Evolutionary conservation across 2,329 filamentous ascomycete genomes (phyloP), one percentile per base, ranked within the genome.

Genomic region (Nemania abortiva): DNA sequence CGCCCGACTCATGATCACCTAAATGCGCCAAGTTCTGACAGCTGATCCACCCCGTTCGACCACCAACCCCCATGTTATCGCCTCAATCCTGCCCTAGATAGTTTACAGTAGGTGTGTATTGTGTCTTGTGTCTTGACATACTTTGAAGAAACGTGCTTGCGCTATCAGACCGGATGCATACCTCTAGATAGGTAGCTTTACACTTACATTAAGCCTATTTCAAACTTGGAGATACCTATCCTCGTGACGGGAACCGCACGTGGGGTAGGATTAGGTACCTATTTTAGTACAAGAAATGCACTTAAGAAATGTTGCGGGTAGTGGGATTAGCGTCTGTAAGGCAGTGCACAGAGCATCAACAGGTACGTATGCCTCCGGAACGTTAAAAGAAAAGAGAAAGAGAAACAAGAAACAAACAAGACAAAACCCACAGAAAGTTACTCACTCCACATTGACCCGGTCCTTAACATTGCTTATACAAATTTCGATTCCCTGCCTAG

Each of bases 1-100:
- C 58, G 53, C 31, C 31, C 64, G 60, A 58, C 68, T 70, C 68
- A 70, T 70, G 68, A 70, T 54, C 68, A 50, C 34, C 55, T 55
- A 60, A 53, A 57, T 42, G 58, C 55, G 59, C 49, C 50, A 63
- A 56, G 49, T 54, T 47, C n/a, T 15, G 20, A 45, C 59, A 63
- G 63, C 58, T 66, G 67, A 69, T 42, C 63, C 67, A 70, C 64
- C 64, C 39, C 50, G 6, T 56, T 29, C 34, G 31, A 53, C 13
- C 18, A 5, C 24, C 37, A 65, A 42, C 54, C 58, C 9, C 29
- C 22, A 37, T 45, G 42, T 37, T 42, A 15, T 52, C 52, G 22
- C 39, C 15, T 47, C 22, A 57, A 39, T 45, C 22, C 22, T 20
- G 42, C 29, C 31, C 27, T 52, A 47, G 42, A 47, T 6, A 47